A percentile compares a stretch with the other conserved stretches of the same genome.
phyloP scores from a whole-genome alignment of 345 rosid genomes.

The Aquilaria malaccensis region DNA sequence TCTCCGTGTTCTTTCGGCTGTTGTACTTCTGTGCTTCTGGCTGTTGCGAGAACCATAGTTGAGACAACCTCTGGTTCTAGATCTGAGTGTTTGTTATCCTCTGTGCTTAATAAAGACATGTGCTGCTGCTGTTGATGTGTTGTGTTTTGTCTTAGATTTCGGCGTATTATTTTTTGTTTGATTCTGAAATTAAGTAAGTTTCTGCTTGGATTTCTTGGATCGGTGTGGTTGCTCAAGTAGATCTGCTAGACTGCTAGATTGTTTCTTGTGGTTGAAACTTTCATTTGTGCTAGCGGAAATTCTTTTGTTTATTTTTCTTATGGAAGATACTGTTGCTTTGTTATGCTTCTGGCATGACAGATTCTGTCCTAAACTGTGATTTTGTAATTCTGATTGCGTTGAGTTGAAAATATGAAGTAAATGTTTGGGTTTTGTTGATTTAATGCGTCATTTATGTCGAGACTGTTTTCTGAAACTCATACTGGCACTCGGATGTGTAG shows the following conservation, averaged over 20 bases:
- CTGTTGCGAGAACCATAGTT: background rate
- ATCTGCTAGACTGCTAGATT: background rate
- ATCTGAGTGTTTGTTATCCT: background rate
- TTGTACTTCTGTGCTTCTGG: background rate
- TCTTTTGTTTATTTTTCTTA: too few species aligned
- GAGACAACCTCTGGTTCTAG: background rate
- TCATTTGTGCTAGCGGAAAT: too few species aligned
- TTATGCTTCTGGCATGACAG: too few species aligned
- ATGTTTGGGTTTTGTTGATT: too few species aligned
- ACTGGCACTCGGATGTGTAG: too few species aligned
- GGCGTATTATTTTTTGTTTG: background rate
- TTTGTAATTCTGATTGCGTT: too few species aligned
- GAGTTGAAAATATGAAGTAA: too few species aligned
- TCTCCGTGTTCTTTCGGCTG: background rate
- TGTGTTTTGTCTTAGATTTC: background rate
- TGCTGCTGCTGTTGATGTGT: conserved; percentile 15
- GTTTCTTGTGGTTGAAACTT: background rate
- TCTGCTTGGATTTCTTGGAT: background rate
- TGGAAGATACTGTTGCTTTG: too few species aligned
- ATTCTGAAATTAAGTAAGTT: conserved; percentile 8
- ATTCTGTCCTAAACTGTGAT: too few species aligned
- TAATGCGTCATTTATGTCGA: too few species aligned
- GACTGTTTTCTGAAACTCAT: too few species aligned
- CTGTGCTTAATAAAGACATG: background rate
- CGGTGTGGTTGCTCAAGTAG: too few species aligned